Evolutionary conservation across 139 green algal genomes (phyloP), one percentile per base, ranked within the genome.

Genomic region (Desmodesmus armatus): DNA sequence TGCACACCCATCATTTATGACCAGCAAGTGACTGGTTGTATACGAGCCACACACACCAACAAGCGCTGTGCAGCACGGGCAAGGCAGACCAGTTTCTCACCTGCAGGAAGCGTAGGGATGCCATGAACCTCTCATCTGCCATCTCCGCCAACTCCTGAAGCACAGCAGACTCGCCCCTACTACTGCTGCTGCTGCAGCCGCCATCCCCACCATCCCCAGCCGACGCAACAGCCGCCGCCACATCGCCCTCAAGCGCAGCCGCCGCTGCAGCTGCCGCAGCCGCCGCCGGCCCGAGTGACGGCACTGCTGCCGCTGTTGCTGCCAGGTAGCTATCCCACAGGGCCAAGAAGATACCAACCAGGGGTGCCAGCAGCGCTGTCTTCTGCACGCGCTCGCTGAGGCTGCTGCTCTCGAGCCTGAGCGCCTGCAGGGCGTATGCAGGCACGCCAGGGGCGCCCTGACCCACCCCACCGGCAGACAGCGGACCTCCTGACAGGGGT

Each of bases 331-430:
- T 73, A 27, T 69, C 41, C 49, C 69, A 71, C 19, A 95, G 79
- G 5, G 84, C 91, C 66, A 95, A 62, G 44, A 96, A 75, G 0
- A 91, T 83, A 7, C 93, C 93, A 47, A 91, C 78, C 58, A 96
- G 37, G 5, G 93, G 93, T 31, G 87, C 89, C 62, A 96, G 86
- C 40, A 94, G 49, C 40, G 85, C 70, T 21, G 87, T 75, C 44
- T 84, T 84, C 78, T 84, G 62, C n/a, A 84, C 78, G 5, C 78
- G 62, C 76, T 82, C 76, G 58, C 25, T 71, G 37, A 82, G 15
- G 40, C 76, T 82, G 40, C 60, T 82, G 76, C 55, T 72, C 55
- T 82, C 76, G 72, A 82, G 72, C 25, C 43, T 53, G 37, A 82
- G 71, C 7, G 76, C 76, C 53, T 55, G 39, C 2, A 55, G 55